phyloP scores from a whole-genome alignment of 192 early-diverging fungal genomes.

The Tieghemiomyces parasiticus region DNA sequence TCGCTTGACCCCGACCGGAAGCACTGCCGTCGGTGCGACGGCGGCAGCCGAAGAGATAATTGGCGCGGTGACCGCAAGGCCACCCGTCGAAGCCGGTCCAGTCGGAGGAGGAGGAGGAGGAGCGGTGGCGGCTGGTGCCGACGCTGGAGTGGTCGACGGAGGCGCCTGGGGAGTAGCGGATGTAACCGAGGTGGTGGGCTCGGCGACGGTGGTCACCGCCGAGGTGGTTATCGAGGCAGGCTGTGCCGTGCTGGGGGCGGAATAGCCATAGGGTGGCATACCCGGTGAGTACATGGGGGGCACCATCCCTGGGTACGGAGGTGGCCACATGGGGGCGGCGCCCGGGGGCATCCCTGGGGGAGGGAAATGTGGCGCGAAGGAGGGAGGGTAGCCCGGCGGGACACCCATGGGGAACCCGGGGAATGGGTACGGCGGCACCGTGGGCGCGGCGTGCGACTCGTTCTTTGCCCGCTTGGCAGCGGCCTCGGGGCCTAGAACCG shows the following conservation, averaged over 20 bases:
- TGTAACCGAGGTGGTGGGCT: too few relatives aligned
- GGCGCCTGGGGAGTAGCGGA: slow-evolving; percentile 17
- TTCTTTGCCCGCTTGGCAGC: slow-evolving; percentile 25
- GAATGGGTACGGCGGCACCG: slow-evolving; percentile 26
- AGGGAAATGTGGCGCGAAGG: slow-evolving; percentile 25
- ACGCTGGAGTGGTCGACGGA: slow-evolving; percentile 5
- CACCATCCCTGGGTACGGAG: too few relatives aligned
- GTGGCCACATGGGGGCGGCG: slow-evolving; percentile 18
- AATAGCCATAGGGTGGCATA: too few relatives aligned
- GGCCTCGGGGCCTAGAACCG: slow-evolving; percentile 29
- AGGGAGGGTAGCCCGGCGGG: slow-evolving; percentile 15
- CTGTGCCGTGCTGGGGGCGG: too few relatives aligned
- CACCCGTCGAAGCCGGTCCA: neutral
- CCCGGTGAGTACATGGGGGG: too few relatives aligned
- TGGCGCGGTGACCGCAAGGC: neutral
- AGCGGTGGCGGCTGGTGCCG: slow-evolving; percentile 12
- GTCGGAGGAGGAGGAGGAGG: slow-evolving; percentile 11
- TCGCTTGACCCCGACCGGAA: too few relatives aligned
- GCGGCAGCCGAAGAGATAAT: neutral
- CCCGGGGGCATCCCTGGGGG: slow-evolving; percentile 30
- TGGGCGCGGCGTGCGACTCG: slow-evolving; percentile 18
- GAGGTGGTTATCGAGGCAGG: too few relatives aligned
- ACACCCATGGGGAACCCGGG: slow-evolving; percentile 20
- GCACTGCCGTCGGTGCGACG: neutral
- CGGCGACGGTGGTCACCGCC: too few relatives aligned